phyloP scores from a whole-genome alignment of 2,329 filamentous ascomycete species.

The Xylariales sp. region DNA sequence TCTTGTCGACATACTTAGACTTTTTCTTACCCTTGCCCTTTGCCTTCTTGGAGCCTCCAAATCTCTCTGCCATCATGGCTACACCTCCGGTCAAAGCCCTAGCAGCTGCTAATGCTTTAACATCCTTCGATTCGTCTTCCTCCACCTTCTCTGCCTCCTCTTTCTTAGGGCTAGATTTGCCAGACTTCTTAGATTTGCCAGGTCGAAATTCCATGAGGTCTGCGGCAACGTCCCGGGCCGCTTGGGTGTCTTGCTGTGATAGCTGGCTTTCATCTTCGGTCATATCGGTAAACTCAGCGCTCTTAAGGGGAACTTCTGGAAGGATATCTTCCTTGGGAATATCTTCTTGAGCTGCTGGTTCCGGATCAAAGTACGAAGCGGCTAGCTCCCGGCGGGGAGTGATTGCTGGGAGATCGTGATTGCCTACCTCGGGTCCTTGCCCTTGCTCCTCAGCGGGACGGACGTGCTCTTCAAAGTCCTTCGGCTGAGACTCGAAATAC shows the following conservation, averaged over 20 bases:
- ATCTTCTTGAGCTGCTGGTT: not conserved
- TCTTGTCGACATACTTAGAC: constrained; percentile 34
- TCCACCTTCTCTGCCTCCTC: constrained; percentile 7
- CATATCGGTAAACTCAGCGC: constrained; percentile 9
- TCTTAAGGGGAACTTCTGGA: not conserved
- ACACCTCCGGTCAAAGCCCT: constrained; percentile 24
- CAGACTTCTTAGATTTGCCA: constrained; percentile 9
- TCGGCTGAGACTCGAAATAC: constrained; percentile 14
- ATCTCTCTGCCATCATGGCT: constrained; percentile 30
- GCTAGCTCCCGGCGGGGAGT: constrained; percentile 15
- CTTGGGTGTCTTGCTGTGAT: constrained; percentile 6
- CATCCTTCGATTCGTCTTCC: constrained; percentile 9
- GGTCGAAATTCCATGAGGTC: constrained; percentile 16
- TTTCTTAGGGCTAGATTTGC: constrained; percentile 6
- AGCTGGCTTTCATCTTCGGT: constrained; percentile 3
- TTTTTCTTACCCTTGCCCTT: constrained; percentile 33
- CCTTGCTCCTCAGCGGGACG: constrained; percentile 2
- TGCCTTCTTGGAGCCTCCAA: constrained; percentile 24
- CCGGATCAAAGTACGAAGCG: constrained; percentile 15
- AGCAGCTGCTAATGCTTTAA: constrained; percentile 18
- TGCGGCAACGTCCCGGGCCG: constrained; percentile 20
- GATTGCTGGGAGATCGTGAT: constrained; percentile 9
- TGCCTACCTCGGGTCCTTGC: not conserved
- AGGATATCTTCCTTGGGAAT: not conserved
- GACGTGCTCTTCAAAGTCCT: not conserved